Base-by-base conservation (phyloP, 2,329 filamentous ascomycete species). In the Beauveria brongniartii region DNA sequence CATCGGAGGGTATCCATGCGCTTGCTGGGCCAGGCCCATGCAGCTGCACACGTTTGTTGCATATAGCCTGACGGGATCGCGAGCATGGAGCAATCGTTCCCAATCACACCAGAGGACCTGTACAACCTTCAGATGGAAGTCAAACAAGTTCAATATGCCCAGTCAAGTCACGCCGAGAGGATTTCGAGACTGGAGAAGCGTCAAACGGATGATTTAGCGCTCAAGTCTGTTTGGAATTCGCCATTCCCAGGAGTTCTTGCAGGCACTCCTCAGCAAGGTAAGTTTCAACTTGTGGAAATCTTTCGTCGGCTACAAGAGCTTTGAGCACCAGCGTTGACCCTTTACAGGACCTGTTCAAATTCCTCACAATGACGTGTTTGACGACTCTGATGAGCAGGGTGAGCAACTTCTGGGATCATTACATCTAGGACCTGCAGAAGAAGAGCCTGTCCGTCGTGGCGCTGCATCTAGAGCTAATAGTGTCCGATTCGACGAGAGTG, bases 401-500 rank as follows among this genome's bases (percentile, higher is more conserved):
- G 89, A 89, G 69, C 90, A 87, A 68, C 80, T 94, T 62, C 82
- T 96, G 54, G 88, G 87, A 56, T 91, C 89, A 59, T 81, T 97
- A 62, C 90, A 92, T 62, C 80, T 97, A 7, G 93, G 96, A 2
- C 75, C 76, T 65, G 83, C 88, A 5, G 92, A 96, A 64, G 92
- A 97, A 64, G 89, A 92, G 70, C 90, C 90, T 37, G 87, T 91
- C 61, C 86, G 91, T 43, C 85, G 93, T 64, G 91, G 94, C 59
- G 91, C 90, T 22, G 89, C 91, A 20, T 99, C 94, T 20, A 84
- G 94, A 67, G 93, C 94, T 53, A 97, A 97, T 72, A 97, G 94
- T 70, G 94, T 99, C 67, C 90, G 94, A 43, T 99, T 99, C 69
- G 94, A 97, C 70, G 93, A 97, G 72, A 96, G 91, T 70, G 92